Evolutionary conservation across 768 basidiomycete species (phyloP), one percentile per base, ranked within the genome.

Genomic region (Hortiboletus campestris): DNA sequence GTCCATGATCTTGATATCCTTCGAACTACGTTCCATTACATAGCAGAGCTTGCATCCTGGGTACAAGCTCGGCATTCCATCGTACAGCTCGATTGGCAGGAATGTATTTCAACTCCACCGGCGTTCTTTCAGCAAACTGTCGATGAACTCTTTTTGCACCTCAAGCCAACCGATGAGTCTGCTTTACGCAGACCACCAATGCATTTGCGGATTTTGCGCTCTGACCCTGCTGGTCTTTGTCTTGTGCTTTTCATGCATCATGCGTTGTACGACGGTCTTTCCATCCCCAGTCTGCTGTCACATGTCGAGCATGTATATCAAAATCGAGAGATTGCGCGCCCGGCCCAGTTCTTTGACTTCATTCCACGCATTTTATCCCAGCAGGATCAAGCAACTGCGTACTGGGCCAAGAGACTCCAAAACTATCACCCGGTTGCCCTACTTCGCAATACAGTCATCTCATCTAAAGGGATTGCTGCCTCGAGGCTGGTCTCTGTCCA

Each of bases 21-120:
- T 42, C 74, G 80, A 16, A 78, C 79, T 12, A 75, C 80, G 2
- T 81, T 81, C 61, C 76, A 79, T 60, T 78, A 80, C 55, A 58
- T 72, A 17, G 46, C 67, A 11, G 72, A 74, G 20, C 53, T 61
- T 4, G 76, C 74, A 7, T 51, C 57, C 34, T 71, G 72, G 73
- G 62, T 55, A 19, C 68, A 70, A 50, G 67, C 31, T 17, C 58
- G 67, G 1, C 74, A 74, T 51, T 68, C 70, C 13, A 42, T 34
- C 20, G 47, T 55, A 17, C 32, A 34, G 25, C 45, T 64, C n/a
- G 56, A 62, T 47, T 73, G 72, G 72, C 58, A 55, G 6, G 63
- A 70, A 35, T 46, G 28, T 36, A 43, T 13, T 44, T 50, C 38
- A 28, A 59, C n/a, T 12, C 35, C 54, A 20, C 57, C 55, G 12